Conservation (phyloP, 345 rosid genomes). For the Arabidopsis suecica region DNA sequence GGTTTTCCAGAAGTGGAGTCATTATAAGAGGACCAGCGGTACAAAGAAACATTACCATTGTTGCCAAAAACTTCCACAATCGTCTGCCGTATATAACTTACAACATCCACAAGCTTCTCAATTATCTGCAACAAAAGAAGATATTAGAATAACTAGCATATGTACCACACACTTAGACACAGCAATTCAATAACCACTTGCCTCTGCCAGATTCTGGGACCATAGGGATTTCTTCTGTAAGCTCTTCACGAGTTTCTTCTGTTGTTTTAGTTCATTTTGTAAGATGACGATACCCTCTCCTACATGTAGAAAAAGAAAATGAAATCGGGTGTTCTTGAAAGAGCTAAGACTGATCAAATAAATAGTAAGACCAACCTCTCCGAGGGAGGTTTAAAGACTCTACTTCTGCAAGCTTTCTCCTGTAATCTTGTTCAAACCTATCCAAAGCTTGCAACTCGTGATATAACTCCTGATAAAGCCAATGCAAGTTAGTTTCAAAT, state of each 20-base stretch:
- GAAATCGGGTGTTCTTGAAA: neutral
- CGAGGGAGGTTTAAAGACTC: slow-evolving; percentile 57
- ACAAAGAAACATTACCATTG: slow-evolving; percentile 50
- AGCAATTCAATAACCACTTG: slow-evolving; percentile 34
- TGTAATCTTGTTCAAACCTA: slow-evolving; percentile 68
- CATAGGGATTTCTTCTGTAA: slow-evolving; percentile 91
- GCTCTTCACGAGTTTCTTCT: slow-evolving; percentile 69
- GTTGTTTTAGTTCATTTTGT: slow-evolving; percentile 73
- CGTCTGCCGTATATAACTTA: slow-evolving; percentile 63
- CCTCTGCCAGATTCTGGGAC: slow-evolving; percentile 89
- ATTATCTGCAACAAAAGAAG: slow-evolving; percentile 56
- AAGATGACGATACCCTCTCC: slow-evolving; percentile 70
- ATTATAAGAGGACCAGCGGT: slow-evolving; percentile 3
- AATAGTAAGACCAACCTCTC: slow-evolving; percentile 52
- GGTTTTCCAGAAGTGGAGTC: neutral
- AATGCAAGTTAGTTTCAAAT: slow-evolving; percentile 18
- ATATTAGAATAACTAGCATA: slow-evolving; percentile 6
- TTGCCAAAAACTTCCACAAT: slow-evolving; percentile 75
- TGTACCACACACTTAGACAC: neutral
- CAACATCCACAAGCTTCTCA: slow-evolving; percentile 75
- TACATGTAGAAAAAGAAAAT: slow-evolving; percentile 42
- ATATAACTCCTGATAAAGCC: slow-evolving; percentile 65
- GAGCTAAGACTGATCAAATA: slow-evolving; percentile 8
- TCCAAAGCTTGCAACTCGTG: slow-evolving; percentile 72
- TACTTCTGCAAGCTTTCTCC: slow-evolving; percentile 58